Conservation (phyloP, 2,329 filamentous ascomycete species). For the Dactylonectria estremocensis region DNA sequence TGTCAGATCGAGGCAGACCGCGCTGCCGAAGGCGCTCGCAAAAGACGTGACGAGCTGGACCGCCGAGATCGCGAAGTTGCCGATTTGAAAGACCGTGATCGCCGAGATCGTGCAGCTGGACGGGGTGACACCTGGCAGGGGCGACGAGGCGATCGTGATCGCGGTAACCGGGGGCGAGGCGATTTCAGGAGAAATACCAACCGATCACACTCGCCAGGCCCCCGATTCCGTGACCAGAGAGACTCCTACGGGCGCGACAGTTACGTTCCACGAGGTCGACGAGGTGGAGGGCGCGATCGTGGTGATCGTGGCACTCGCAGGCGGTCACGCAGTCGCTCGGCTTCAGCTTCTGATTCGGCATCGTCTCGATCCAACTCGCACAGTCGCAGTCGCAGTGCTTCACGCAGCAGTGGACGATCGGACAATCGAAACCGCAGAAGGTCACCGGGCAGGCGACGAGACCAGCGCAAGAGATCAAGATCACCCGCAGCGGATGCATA, state of each 20-base stretch:
- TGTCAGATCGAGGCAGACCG: slow-evolving; percentile 84
- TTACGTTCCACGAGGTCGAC: slow-evolving; percentile 67
- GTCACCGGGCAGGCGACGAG: slow-evolving; percentile 50
- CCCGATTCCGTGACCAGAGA: slow-evolving; percentile 60
- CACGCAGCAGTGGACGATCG: slow-evolving; percentile 52
- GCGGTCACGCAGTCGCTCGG: slow-evolving; percentile 52
- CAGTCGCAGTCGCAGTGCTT: slow-evolving; percentile 50
- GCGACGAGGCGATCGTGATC: slow-evolving; percentile 67
- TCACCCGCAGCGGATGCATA: slow-evolving; percentile 54
- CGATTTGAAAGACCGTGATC: slow-evolving; percentile 76
- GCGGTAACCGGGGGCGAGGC: slow-evolving; percentile 60
- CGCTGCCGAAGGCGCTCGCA: slow-evolving; percentile 81
- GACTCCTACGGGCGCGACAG: slow-evolving; percentile 65
- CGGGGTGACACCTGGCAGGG: slow-evolving; percentile 69
- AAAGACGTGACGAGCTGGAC: slow-evolving; percentile 79
- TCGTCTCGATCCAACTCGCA: slow-evolving; percentile 55
- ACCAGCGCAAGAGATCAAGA: slow-evolving; percentile 58
- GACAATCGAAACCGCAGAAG: slow-evolving; percentile 53
- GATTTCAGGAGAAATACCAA: slow-evolving; percentile 61
- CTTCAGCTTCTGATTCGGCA: slow-evolving; percentile 47
- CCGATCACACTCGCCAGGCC: slow-evolving; percentile 65
- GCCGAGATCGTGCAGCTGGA: slow-evolving; percentile 67
- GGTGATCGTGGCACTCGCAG: slow-evolving; percentile 60
- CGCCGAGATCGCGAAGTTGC: slow-evolving; percentile 80
- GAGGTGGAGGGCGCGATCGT: slow-evolving; percentile 58